A percentile compares a stretch with the other conserved stretches of the same genome.
phyloP scores from a whole-genome alignment of 768 basidiomycete species.

The Suillus hirtellus region DNA sequence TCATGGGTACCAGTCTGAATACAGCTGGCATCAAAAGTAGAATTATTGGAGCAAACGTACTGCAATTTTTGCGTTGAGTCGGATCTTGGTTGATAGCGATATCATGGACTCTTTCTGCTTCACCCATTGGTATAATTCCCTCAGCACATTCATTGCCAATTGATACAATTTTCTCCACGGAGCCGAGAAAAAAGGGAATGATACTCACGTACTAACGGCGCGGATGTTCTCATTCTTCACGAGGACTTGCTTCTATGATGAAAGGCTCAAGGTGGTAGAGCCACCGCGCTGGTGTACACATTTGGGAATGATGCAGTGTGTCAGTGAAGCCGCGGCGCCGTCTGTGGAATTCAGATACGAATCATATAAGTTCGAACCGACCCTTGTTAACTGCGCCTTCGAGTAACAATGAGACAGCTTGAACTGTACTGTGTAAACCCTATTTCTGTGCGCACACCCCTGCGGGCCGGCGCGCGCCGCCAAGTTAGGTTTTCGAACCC shows the following conservation, averaged over 20 bases:
- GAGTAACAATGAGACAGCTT: not conserved
- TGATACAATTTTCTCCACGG: not conserved
- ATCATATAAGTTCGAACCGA: not conserved
- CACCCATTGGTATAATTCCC: conserved; percentile 2
- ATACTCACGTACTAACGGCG: not conserved
- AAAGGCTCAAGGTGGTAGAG: not conserved
- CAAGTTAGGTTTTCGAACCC: conserved; percentile 1
- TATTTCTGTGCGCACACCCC: not conserved
- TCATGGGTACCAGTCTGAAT: not conserved
- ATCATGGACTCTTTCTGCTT: not conserved
- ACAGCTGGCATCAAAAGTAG: not conserved
- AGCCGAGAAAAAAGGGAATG: not conserved
- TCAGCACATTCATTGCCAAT: not conserved
- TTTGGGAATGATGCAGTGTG: not conserved
- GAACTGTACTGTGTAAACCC: not conserved
- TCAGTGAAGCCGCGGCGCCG: not conserved
- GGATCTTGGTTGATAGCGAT: conserved; percentile 6
- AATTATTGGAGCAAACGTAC: not conserved
- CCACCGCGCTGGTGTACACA: not conserved
- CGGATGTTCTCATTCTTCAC: not conserved
- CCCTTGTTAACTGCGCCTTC: not conserved
- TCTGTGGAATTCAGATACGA: not conserved
- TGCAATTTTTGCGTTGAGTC: not conserved
- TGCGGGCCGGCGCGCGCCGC: not conserved
- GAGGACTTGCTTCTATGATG: not conserved